A percentile compares a stretch with the other conserved stretches of the same genome.
Evolutionary conservation across 2,329 filamentous ascomycete species (phyloP).

Genomic region (Orbilia javanica): DNA sequence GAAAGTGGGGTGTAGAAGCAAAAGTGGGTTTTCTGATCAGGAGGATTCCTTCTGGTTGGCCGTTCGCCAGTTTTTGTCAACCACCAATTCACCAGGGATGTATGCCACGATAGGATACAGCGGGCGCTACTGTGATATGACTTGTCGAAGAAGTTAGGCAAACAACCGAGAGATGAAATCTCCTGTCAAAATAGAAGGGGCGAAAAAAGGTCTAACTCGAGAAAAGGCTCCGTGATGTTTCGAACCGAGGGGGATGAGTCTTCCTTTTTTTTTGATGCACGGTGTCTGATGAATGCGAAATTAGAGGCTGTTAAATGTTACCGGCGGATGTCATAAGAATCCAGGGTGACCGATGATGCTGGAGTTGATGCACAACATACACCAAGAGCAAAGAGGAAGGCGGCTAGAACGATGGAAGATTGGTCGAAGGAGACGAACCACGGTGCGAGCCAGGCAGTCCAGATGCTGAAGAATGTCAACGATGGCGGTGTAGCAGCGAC

Average conservation of each 20-base stretch:
- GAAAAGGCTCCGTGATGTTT: constrained; percentile 13
- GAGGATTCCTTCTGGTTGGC: constrained; percentile 29
- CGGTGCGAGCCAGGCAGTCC: not conserved
- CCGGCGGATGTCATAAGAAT: constrained; percentile 7
- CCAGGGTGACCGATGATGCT: constrained; percentile 25
- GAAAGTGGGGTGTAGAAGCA: constrained; percentile 32
- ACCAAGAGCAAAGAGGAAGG: constrained; percentile 31
- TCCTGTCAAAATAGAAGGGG: not conserved
- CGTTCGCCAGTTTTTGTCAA: constrained; percentile 29
- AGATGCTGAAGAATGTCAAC: not conserved
- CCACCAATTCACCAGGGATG: constrained; percentile 29
- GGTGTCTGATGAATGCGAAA: constrained; percentile 43
- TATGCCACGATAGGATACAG: constrained; percentile 50
- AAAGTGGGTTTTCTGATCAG: constrained; percentile 23
- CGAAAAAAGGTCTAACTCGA: not conserved
- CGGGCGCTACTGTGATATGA: constrained; percentile 41
- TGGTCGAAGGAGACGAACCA: constrained; percentile 24
- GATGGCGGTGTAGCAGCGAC: not conserved
- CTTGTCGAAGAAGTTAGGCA: constrained; percentile 40
- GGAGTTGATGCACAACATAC: constrained; percentile 13
- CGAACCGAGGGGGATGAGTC: constrained; percentile 8
- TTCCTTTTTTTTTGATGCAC: constrained; percentile 19
- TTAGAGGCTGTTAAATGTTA: constrained; percentile 38
- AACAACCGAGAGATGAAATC: constrained; percentile 1
- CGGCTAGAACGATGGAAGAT: constrained; percentile 23